phyloP scores from a whole-genome alignment of 1,139 yeast species.

The Meyerozyma smithsonii region DNA sequence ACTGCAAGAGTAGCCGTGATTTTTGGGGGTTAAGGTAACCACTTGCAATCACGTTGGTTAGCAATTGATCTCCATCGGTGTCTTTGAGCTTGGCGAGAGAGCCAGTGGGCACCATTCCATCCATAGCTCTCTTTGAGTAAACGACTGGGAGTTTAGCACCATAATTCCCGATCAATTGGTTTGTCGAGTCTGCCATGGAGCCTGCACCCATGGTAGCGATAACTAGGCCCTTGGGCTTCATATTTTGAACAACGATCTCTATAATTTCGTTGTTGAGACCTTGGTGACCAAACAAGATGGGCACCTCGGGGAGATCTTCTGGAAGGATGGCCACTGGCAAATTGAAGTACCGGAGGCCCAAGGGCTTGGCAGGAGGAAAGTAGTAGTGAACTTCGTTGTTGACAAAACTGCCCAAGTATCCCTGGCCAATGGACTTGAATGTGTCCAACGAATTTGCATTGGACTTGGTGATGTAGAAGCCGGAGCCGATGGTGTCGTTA shows the following conservation, averaged over 20 bases:
- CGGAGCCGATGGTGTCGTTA: conserved; percentile 65
- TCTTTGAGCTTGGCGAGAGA: conserved; percentile 32
- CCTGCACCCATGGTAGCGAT: conserved; percentile 75
- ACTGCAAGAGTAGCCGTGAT: conserved; percentile 55
- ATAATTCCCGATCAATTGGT: conserved; percentile 26
- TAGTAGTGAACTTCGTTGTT: conserved; percentile 62
- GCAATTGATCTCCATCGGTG: conserved; percentile 15
- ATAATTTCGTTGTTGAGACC: conserved; percentile 49
- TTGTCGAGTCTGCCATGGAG: conserved; percentile 50
- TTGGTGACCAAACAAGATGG: conserved; percentile 56
- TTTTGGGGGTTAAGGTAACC: conserved; percentile 70
- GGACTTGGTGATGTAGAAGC: conserved; percentile 64
- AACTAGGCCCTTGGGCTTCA: conserved; percentile 49
- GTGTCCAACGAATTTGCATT: conserved; percentile 68
- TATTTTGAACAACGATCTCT: conserved; percentile 36
- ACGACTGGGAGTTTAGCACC: conserved; percentile 47
- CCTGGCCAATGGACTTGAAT: conserved; percentile 64
- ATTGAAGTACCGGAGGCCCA: conserved; percentile 44
- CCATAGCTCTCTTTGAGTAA: conserved; percentile 64
- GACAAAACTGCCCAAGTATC: conserved; percentile 65
- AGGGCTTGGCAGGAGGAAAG: conserved; percentile 58
- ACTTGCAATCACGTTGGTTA: conserved; percentile 45
- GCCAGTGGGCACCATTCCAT: conserved; percentile 54
- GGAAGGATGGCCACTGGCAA: conserved; percentile 16
- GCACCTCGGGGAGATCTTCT: conserved; percentile 39